These are phyloP conservation scores for Arthrobotrys entomopaga DNA, from an alignment of 2,329 filamentous ascomycete species.

Conservation along the genomic window DNA sequence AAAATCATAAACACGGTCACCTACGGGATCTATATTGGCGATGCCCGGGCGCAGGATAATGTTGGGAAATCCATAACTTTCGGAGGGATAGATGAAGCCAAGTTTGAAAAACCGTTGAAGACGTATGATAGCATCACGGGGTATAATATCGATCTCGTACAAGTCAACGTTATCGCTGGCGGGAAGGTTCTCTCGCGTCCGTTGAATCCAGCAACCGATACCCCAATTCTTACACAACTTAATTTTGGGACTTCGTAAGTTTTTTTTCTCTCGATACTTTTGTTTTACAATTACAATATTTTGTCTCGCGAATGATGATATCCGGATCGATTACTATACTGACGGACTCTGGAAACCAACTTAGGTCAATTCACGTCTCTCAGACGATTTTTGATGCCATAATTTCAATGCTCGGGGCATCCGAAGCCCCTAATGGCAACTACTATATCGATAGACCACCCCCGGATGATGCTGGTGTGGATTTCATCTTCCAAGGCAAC, in stretches of 20 bases:
- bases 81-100: slow-evolving; percentile 32
- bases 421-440: not conserved
- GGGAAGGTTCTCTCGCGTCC: not conserved
- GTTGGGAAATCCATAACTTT: slow-evolving; percentile 40
- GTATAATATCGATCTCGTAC: slow-evolving; percentile 12
- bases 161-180: not conserved
- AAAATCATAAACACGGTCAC: slow-evolving; percentile 29
- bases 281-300: no score
- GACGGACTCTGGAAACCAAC: not conserved
- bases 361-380: slow-evolving; percentile 26
- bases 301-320: no score
- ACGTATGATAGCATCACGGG: slow-evolving; percentile 4
- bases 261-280: not conserved
- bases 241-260: slow-evolving; percentile 40
- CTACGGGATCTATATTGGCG: slow-evolving; percentile 30
- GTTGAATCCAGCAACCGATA: not conserved
- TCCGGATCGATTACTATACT: no score
- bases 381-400: slow-evolving; percentile 3
- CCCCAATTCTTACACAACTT: not conserved
- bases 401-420: slow-evolving; percentile 15
- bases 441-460: slow-evolving; percentile 11
- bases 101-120: slow-evolving; percentile 22
- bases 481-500: slow-evolving; percentile 19
- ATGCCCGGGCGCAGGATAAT: slow-evolving; percentile 12
- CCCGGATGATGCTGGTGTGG: slow-evolving; percentile 11